Conservation (phyloP, 2,329 filamentous ascomycete genomes). For the Alternaria gaisen region DNA sequence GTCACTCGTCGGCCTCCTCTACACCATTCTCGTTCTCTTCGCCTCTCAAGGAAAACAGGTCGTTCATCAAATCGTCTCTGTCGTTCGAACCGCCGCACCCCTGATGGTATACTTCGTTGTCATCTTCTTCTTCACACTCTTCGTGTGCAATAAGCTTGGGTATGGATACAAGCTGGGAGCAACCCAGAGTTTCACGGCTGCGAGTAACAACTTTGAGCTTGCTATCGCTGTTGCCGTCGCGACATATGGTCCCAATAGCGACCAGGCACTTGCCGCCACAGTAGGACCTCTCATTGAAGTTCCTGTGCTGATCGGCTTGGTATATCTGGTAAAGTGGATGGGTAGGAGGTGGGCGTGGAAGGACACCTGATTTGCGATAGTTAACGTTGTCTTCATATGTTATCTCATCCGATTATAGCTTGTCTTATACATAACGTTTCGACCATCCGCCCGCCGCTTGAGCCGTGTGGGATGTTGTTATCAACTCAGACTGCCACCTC, state of each 20-base stretch:
- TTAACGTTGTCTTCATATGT: too few species aligned
- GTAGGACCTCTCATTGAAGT: conserved; percentile 85
- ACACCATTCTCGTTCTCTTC: conserved; percentile 83
- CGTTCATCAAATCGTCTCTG: conserved; percentile 79
- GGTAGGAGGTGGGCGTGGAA: conserved; percentile 62
- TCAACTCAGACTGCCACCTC: too few species aligned
- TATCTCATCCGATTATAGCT: too few species aligned
- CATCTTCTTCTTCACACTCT: conserved; percentile 74
- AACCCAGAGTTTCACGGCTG: conserved; percentile 83
- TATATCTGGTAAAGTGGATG: conserved; percentile 72
- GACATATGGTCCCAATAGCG: conserved; percentile 75
- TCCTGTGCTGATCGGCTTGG: conserved; percentile 76
- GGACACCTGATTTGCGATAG: not conserved
- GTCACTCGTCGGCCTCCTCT: conserved; percentile 80
- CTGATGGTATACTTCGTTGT: conserved; percentile 78
- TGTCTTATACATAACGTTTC: too few species aligned
- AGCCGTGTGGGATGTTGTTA: too few species aligned
- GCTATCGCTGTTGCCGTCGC: conserved; percentile 84
- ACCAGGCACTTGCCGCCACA: conserved; percentile 79
- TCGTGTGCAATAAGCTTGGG: conserved; percentile 64
- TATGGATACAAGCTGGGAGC: conserved; percentile 73
- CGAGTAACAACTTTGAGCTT: conserved; percentile 88
- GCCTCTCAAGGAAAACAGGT: conserved; percentile 77
- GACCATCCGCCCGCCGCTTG: too few species aligned
- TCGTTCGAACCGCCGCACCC: conserved; percentile 78